phyloP scores from a whole-genome alignment of 768 basidiomycete genomes.

The Rhodotorula graminis region DNA sequence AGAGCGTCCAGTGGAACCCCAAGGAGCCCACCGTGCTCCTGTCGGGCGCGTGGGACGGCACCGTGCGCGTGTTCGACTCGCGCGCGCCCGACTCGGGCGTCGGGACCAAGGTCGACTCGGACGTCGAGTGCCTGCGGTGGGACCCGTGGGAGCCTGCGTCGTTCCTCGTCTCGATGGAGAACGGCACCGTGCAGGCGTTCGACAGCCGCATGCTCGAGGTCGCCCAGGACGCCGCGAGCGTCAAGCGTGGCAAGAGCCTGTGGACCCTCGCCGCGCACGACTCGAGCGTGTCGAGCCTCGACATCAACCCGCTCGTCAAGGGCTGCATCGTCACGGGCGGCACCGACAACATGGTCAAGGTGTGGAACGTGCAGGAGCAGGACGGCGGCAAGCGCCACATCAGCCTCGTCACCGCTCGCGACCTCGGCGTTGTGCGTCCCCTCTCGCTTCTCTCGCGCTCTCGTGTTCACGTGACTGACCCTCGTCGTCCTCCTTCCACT shows the following conservation, averaged over 20 bases:
- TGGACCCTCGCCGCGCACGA: slow-evolving; percentile 94
- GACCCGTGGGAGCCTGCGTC: slow-evolving; percentile 77
- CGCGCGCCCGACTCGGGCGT: slow-evolving; percentile 64
- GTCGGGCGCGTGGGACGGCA: slow-evolving; percentile 90
- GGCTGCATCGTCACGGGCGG: slow-evolving; percentile 93
- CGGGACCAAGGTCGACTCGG: slow-evolving; percentile 78
- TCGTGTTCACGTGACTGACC: neutral
- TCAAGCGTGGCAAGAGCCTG: slow-evolving; percentile 52
- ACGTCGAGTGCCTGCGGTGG: slow-evolving; percentile 91
- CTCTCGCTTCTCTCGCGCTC: neutral
- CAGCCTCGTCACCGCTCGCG: slow-evolving; percentile 76
- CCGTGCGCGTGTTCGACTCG: slow-evolving; percentile 89
- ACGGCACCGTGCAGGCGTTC: slow-evolving; percentile 86
- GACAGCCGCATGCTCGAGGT: slow-evolving; percentile 63
- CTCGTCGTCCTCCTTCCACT: neutral
- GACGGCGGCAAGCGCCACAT: slow-evolving; percentile 64
- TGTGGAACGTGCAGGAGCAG: slow-evolving; percentile 76
- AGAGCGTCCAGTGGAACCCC: slow-evolving; percentile 92
- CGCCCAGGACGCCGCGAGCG: slow-evolving; percentile 50
- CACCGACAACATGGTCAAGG: slow-evolving; percentile 82
- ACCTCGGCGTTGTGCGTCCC: slow-evolving; percentile 74
- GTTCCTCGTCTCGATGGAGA: slow-evolving; percentile 81
- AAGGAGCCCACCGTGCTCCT: slow-evolving; percentile 81
- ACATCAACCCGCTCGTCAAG: slow-evolving; percentile 80
- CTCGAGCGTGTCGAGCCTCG: slow-evolving; percentile 78